Evolutionary conservation across 805 yeast genomes (phyloP).

Genomic region (Geotrichum ghanense): DNA sequence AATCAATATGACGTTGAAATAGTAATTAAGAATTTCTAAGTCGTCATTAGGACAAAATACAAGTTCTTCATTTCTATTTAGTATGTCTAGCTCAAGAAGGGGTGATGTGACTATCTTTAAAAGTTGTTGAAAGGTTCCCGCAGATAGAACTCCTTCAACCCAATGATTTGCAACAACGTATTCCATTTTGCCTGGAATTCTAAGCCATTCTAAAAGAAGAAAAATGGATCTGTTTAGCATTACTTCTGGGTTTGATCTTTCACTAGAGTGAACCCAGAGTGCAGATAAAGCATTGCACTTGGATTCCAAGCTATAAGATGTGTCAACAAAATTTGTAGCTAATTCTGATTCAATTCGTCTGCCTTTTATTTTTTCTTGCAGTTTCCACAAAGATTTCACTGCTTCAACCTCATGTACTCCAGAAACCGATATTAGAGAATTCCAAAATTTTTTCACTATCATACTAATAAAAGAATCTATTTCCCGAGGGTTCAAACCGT

Average conservation of each 20-base stretch:
- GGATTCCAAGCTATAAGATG: slow-evolving; percentile 25
- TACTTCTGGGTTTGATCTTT: slow-evolving; percentile 29
- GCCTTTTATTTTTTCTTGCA: slow-evolving; percentile 42
- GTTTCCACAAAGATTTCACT: slow-evolving; percentile 49
- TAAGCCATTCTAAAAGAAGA: slow-evolving; percentile 32
- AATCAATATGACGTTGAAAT: slow-evolving; percentile 40
- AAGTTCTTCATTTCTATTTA: not conserved
- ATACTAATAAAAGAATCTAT: slow-evolving; percentile 31
- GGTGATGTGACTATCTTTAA: slow-evolving; percentile 23
- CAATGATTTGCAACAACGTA: slow-evolving; percentile 15
- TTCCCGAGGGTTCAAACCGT: slow-evolving; percentile 24
- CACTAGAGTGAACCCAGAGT: slow-evolving; percentile 68
- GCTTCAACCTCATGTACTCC: slow-evolving; percentile 59
- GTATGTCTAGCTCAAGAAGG: not conserved
- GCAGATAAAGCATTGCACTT: slow-evolving; percentile 47
- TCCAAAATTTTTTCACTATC: slow-evolving; percentile 42
- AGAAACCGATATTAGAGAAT: slow-evolving; percentile 35
- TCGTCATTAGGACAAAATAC: slow-evolving; percentile 39
- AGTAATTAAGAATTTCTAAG: slow-evolving; percentile 49
- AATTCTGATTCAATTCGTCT: slow-evolving; percentile 62
- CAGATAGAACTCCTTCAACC: slow-evolving; percentile 15
- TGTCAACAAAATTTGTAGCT: slow-evolving; percentile 39
- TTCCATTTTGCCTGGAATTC: not conserved
- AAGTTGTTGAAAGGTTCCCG: slow-evolving; percentile 49
- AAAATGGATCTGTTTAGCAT: slow-evolving; percentile 54